Base-by-base conservation (phyloP, 2,329 filamentous ascomycete genomes). In the Verticillium tricorpus region DNA sequence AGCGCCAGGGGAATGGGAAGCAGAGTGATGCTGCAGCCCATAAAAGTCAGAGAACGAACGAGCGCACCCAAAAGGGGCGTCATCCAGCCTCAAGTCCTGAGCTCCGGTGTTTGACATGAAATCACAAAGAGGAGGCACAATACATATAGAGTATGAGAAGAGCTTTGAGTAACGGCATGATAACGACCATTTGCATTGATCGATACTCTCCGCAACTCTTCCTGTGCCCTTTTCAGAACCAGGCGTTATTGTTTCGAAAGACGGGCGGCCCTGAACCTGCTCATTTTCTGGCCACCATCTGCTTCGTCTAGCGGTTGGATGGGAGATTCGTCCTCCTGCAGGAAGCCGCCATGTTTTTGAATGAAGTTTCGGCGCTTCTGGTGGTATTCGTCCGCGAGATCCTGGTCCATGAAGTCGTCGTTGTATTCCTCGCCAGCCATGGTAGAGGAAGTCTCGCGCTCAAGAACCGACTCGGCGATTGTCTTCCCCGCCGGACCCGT, bases 321-420 rank as follows among this genome's bases (percentile, higher is more conserved):
- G 19, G 85, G 84, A 59, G 85, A 81, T 63, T 92, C 87, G 63
- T 90, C 86, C 67, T 92, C 85, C 62, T 86, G 84, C 68, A 90
- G 77, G 73, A 97, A 96, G 3, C 93, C 93, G 59, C 93, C 93
- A 68, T 95, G 87, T 68, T 88, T 85, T 67, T 92, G 87, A 60
- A 97, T 93, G 75, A 96, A 88, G 69, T 85, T 86, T 72, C 93
- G 96, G 22, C 94, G 89, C 73, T 91, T 82, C 55, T 86, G 87
- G 73, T 96, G 90, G 74, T 96, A 96, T 71, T 96, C 91, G 40
- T 86, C 85, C 8, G 91, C 89, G 15, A 96, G 87, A 73, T 96
- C 90, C 65, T 91, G 87, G 60, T 90, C 84, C 58, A 94, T 80
- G 34, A 93, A 78, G 22, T 86, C 81, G 5, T 97, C 90, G 45